Evolutionary conservation across 441 rosid species (phyloP).

Genomic region (Breynia disticha): DNA sequence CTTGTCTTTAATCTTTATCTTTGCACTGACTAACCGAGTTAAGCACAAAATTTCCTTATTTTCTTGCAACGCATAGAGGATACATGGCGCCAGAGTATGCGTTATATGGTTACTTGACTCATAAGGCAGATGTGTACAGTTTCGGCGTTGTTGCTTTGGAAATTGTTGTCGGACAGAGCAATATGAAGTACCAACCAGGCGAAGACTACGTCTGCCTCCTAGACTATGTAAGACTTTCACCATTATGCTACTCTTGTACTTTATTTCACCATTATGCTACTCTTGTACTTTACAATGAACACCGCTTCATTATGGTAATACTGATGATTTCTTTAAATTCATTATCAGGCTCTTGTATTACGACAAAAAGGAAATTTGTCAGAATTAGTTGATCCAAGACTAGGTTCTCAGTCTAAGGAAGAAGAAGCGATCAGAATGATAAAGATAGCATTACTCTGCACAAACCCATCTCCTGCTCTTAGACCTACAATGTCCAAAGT

Average conservation of each 20-base stretch:
- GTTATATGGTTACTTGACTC: conserved; percentile 45
- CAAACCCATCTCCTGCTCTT: conserved; percentile 46
- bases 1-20: background rate
- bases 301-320: too few relatives aligned
- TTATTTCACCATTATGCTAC: too few relatives aligned
- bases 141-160: conserved; percentile 56
- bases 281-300: too few relatives aligned
- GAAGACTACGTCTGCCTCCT: conserved; percentile 50
- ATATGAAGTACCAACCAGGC: conserved; percentile 36
- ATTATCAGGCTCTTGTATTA: conserved; percentile 37
- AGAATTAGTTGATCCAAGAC: conserved; percentile 39
- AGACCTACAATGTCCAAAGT: conserved; percentile 68
- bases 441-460: conserved; percentile 46
- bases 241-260: too few relatives aligned
- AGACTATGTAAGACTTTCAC: conserved; percentile 30
- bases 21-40: too few relatives aligned
- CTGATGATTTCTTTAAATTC: background rate
- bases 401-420: conserved; percentile 29
- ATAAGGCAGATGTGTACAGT: conserved; percentile 51
- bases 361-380: conserved; percentile 31
- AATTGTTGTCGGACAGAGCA: conserved; percentile 54
- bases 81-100: conserved; percentile 62
- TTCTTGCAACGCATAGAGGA: conserved; percentile 29
- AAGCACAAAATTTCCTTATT: background rate
- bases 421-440: conserved; percentile 42